Percentiles rank a stretch among this genome's conserved stretches.
Conservation (phyloP, 2,329 filamentous ascomycete species). For the Xylaria sp. region DNA sequence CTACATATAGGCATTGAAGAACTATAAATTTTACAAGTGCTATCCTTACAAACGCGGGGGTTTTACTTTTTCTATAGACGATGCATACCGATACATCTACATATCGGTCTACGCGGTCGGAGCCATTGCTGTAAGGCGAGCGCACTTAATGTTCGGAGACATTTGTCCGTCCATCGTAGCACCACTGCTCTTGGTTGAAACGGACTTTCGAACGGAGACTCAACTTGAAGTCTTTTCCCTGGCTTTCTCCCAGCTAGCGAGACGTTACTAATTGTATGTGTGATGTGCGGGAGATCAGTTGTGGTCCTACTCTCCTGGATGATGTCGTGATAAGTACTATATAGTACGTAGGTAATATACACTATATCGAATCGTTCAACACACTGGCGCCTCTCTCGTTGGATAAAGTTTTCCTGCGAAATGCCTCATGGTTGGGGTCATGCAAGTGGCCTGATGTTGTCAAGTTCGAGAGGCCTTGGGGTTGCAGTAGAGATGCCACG, state of each 20-base stretch:
- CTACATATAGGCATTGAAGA: neutral
- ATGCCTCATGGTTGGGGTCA: constrained; percentile 20
- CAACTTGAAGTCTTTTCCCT: neutral
- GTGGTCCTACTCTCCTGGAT: neutral
- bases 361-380: constrained; percentile 14
- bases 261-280: neutral
- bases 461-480: constrained; percentile 11
- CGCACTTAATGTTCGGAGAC: constrained; percentile 8
- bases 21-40: constrained; percentile 13
- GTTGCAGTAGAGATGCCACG: constrained; percentile 25
- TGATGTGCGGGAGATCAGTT: neutral
- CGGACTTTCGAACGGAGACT: constrained; percentile 21
- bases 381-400: constrained; percentile 3
- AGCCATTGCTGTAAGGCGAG: constrained; percentile 1
- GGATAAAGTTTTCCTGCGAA: constrained; percentile 5
- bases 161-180: constrained; percentile 18
- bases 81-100: constrained; percentile 3
- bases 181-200: constrained; percentile 15
- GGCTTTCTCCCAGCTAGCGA: neutral
- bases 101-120: neutral
- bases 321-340: neutral
- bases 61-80: constrained; percentile 18
- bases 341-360: neutral
- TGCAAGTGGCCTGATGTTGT: constrained; percentile 30
- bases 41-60: constrained; percentile 11